Conservation (phyloP, 2,329 filamentous ascomycete species). For the Xylaria sp. region DNA sequence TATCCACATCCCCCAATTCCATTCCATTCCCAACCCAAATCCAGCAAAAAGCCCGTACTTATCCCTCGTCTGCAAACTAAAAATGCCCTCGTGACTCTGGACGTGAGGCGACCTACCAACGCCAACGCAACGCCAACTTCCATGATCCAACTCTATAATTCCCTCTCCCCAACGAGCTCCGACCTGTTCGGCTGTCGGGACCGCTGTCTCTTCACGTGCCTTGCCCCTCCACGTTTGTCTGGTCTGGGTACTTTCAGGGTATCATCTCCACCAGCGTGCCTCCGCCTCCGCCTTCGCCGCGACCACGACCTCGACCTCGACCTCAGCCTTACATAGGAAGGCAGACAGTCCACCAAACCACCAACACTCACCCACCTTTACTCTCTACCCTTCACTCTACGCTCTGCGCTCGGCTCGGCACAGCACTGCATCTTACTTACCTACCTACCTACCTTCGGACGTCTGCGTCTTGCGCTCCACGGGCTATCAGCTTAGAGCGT, state of each 20-base stretch:
- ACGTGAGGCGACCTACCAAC: constrained; percentile 10
- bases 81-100: constrained; percentile 38
- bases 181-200: constrained; percentile 1
- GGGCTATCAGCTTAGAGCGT: neutral
- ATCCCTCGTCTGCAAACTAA: constrained; percentile 33
- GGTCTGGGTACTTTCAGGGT: constrained; percentile 1
- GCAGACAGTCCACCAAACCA: constrained; percentile 8
- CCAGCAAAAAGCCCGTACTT: constrained; percentile 28
- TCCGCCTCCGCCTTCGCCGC: no score
- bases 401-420: neutral
- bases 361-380: neutral
- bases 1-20: constrained; percentile 7
- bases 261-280: no score
- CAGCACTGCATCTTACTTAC: neutral
- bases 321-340: constrained; percentile 26
- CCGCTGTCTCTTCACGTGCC: constrained; percentile 31
- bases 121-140: constrained; percentile 10
- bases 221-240: constrained; percentile 4
- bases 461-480: neutral
- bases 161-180: constrained; percentile 1
- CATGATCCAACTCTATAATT: constrained; percentile 12
- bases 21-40: constrained; percentile 24
- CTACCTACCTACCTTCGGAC: neutral
- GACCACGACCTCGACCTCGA: neutral
- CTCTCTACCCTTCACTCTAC: neutral